These are phyloP conservation scores for Geotrichum siamense DNA, from an alignment of 1,139 yeast species.

Conservation along the genomic window DNA sequence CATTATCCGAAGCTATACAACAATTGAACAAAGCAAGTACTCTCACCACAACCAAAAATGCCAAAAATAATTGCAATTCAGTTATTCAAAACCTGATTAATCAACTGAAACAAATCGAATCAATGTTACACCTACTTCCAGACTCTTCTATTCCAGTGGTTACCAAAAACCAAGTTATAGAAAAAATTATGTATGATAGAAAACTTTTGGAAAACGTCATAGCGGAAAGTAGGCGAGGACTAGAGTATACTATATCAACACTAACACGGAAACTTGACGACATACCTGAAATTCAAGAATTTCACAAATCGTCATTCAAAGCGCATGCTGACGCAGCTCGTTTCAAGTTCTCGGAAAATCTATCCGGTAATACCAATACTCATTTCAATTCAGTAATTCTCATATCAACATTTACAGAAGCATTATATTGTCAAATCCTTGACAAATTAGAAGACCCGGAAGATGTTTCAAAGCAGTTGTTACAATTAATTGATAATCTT, in stretches of 20 bases:
- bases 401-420: constrained; percentile 2
- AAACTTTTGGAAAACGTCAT: constrained; percentile 4
- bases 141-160: background rate
- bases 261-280: constrained; percentile 23
- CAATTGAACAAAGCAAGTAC: constrained; percentile 21
- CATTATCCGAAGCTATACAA: constrained; percentile 24
- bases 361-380: constrained; percentile 4
- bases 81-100: constrained; percentile 20
- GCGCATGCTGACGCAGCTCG: constrained; percentile 21
- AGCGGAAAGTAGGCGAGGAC: background rate
- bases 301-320: constrained; percentile 21
- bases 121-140: constrained; percentile 2
- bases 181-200: constrained; percentile 9
- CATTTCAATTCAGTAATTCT: constrained; percentile 3
- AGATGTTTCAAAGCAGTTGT: background rate
- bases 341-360: constrained; percentile 17
- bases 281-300: constrained; percentile 25
- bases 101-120: constrained; percentile 23
- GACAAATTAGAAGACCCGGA: background rate
- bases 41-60: constrained; percentile 2
- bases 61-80: constrained; percentile 20
- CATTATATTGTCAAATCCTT: constrained; percentile 3
- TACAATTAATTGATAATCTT: background rate
- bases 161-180: constrained; percentile 2
- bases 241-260: constrained; percentile 2